A percentile compares a stretch with the other conserved stretches of the same genome.
phyloP scores from a whole-genome alignment of 2,329 filamentous ascomycete species.

The Camillea tinctor region DNA sequence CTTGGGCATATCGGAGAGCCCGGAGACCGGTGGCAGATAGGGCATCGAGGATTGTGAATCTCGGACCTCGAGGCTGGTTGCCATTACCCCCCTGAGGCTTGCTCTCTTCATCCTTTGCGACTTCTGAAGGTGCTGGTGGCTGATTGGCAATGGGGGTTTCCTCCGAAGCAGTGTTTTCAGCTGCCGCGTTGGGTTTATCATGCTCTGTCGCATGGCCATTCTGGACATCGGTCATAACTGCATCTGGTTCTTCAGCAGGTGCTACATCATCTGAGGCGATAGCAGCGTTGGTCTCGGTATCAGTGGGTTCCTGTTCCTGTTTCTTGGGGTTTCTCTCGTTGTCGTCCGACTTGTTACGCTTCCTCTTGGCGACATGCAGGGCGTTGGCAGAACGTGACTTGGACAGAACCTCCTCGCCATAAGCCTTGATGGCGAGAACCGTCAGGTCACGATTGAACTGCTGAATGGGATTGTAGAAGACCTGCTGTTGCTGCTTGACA shows the following conservation, averaged over 20 bases:
- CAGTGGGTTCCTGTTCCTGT: slow-evolving; percentile 18
- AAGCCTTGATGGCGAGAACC: slow-evolving; percentile 86
- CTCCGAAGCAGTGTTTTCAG: slow-evolving; percentile 5
- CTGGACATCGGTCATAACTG: slow-evolving; percentile 22
- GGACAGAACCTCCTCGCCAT: slow-evolving; percentile 66
- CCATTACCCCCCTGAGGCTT: slow-evolving; percentile 15
- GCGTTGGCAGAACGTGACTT: slow-evolving; percentile 42
- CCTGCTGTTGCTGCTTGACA: slow-evolving; percentile 66
- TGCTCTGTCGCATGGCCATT: slow-evolving; percentile 5
- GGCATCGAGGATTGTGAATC: slow-evolving; percentile 88
- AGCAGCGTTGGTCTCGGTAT: slow-evolving; percentile 9
- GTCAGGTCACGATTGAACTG: slow-evolving; percentile 98
- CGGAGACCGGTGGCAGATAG: slow-evolving; percentile 91
- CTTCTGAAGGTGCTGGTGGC: slow-evolving; percentile 2
- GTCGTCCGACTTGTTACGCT: slow-evolving; percentile 15
- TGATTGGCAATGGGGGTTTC: slow-evolving; percentile 5
- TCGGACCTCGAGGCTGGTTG: slow-evolving; percentile 33
- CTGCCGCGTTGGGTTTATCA: slow-evolving; percentile 1
- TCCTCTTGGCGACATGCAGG: slow-evolving; percentile 37
- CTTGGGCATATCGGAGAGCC: slow-evolving; percentile 85
- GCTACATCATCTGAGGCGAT: not conserved
- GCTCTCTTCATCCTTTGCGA: slow-evolving; percentile 11
- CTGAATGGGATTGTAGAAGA: slow-evolving; percentile 99
- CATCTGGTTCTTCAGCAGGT: slow-evolving; percentile 8
- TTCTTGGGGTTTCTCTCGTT: slow-evolving; percentile 21